Percentiles rank a stretch among this genome's conserved stretches.
These are phyloP conservation scores for Saccharomyces jurei DNA, from an alignment of 805 yeast genomes.

Conservation along the genomic window DNA sequence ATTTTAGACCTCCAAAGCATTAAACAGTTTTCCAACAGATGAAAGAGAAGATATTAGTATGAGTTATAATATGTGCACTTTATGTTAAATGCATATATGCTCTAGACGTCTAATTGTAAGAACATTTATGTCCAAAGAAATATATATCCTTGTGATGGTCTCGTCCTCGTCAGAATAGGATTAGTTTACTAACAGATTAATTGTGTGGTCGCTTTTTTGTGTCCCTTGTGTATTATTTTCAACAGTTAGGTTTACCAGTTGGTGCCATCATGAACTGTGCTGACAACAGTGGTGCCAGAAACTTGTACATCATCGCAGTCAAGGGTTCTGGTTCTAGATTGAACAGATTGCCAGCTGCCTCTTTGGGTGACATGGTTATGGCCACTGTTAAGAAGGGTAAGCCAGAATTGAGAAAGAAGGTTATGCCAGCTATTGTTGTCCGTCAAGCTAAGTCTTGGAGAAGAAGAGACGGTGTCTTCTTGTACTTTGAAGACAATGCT, in stretches of 20 bases:
- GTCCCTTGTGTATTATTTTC: conserved; percentile 1
- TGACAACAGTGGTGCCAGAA: conserved; percentile 99
- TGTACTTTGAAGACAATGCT: conserved; percentile 98
- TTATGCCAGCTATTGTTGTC: conserved; percentile 96
- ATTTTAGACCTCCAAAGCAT: no score
- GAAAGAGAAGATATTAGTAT: background rate
- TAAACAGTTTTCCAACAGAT: background rate
- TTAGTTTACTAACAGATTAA: conserved; percentile 12
- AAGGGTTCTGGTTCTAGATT: conserved; percentile 98
- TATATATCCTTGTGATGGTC: background rate
- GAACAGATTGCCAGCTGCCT: conserved; percentile 99
- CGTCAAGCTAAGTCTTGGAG: conserved; percentile 99
- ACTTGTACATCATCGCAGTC: conserved; percentile 93
- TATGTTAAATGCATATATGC: background rate
- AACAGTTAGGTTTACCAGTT: conserved; percentile 90
- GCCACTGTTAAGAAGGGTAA: conserved; percentile 99
- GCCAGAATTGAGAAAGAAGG: conserved; percentile 99
- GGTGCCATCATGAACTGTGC: conserved; percentile 99
- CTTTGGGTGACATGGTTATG: conserved; percentile 98
- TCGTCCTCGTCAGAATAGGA: background rate
- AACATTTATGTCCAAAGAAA: background rate
- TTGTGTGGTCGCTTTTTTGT: background rate
- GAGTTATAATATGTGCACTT: background rate
- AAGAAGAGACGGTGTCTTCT: conserved; percentile 98
- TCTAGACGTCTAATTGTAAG: no score